Percentiles rank a stretch among this genome's conserved stretches.
These are phyloP conservation scores for Boletus coccyginus DNA, from an alignment of 768 basidiomycete species.

Conservation along the genomic window DNA sequence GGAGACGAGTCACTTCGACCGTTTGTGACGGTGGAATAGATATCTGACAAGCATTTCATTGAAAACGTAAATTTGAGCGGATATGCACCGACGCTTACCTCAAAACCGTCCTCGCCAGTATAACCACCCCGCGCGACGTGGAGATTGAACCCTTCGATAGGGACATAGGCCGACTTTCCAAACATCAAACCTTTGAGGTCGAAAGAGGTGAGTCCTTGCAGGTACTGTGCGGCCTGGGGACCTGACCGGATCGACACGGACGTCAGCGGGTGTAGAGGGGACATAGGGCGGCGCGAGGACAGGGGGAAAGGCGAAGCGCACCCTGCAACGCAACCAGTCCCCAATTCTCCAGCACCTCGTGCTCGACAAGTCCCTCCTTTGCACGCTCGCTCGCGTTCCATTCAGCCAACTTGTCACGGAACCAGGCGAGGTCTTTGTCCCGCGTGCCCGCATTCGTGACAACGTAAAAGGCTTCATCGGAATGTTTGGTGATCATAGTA, in stretches of 20 bases:
- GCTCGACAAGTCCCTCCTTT: conserved; percentile 61
- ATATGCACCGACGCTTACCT: conserved; percentile 44
- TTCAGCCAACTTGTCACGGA: conserved; percentile 59
- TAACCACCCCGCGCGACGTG: conserved; percentile 95
- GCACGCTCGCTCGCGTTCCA: conserved; percentile 70
- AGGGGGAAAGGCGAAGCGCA: conserved; percentile 25
- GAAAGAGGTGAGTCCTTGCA: conserved; percentile 73
- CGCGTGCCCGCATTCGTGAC: conserved; percentile 95
- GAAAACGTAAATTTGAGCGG: neutral
- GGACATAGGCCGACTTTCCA: conserved; percentile 78
- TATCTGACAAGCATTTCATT: conserved; percentile 49
- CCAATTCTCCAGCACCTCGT: conserved; percentile 79
- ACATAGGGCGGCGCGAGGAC: neutral
- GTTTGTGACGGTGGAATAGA: conserved; percentile 83
- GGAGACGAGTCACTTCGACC: conserved; percentile 59
- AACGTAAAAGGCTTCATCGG: conserved; percentile 79
- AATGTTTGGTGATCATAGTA: conserved; percentile 86
- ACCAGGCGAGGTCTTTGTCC: conserved; percentile 78
- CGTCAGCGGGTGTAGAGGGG: neutral
- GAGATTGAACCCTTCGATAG: conserved; percentile 57
- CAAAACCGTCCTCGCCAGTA: conserved; percentile 98
- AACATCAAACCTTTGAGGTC: conserved; percentile 78
- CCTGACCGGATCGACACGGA: conserved; percentile 40
- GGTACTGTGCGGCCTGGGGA: conserved; percentile 74
- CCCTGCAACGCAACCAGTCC: conserved; percentile 92